Conservation (phyloP, 352 stramenopile species). For the Phytophthora pluvialis region DNA sequence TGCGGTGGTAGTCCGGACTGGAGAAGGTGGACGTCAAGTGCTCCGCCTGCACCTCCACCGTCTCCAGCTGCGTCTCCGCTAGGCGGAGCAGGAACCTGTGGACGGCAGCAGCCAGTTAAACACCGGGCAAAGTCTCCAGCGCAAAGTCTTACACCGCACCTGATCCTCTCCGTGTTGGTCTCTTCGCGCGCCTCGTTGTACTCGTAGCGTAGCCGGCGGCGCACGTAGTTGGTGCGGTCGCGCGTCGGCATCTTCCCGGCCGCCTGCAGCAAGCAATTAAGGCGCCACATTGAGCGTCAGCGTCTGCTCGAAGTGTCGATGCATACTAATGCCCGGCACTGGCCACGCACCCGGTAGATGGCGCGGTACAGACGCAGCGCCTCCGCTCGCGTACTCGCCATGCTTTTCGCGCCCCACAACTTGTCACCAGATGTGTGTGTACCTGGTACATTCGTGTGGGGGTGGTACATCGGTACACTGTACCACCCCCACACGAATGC, state of each 20-base stretch:
- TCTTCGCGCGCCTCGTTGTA: conserved; percentile 73
- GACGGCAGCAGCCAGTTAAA: conserved; percentile 6
- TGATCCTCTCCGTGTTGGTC: conserved; percentile 57
- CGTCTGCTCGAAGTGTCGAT: background rate
- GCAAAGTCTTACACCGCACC: conserved; percentile 34
- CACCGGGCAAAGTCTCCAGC: background rate
- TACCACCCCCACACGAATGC: background rate
- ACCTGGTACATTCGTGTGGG: background rate
- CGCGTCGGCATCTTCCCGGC: conserved; percentile 71
- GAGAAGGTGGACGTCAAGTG: conserved; percentile 69
- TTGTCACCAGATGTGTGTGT: too few species aligned
- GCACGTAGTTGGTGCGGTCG: conserved; percentile 71
- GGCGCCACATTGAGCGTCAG: background rate
- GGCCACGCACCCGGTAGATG: conserved; percentile 70
- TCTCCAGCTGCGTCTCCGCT: conserved; percentile 81
- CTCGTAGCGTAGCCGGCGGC: conserved; percentile 67
- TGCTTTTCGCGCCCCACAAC: background rate
- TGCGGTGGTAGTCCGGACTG: conserved; percentile 69
- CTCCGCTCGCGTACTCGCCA: conserved; percentile 34
- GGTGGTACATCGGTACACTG: too few species aligned
- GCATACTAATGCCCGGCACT: background rate
- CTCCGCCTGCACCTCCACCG: conserved; percentile 71
- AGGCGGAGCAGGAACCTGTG: conserved; percentile 67
- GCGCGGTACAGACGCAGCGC: conserved; percentile 71
- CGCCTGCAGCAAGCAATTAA: conserved; percentile 36